A percentile compares a stretch with the other conserved stretches of the same genome.
phyloP scores from a whole-genome alignment of 257 asterid genomes.

The Solanum phureja region DNA sequence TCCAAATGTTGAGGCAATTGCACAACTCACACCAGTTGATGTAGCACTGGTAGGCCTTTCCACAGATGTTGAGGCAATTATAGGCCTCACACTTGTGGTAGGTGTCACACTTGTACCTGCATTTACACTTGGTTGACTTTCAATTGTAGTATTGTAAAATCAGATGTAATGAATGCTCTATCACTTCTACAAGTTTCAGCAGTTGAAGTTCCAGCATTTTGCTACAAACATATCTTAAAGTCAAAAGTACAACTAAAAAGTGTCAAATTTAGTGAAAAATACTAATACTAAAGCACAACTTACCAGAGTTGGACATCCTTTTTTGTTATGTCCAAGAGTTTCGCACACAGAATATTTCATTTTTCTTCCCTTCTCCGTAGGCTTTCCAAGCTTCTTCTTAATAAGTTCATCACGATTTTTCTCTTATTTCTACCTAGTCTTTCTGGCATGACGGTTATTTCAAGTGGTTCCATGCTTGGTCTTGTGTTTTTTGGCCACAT shows the following conservation, averaged over 20 bases:
- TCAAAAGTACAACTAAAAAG: background rate
- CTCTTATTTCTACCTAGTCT: background rate
- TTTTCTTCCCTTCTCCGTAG: background rate
- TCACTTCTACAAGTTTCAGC: no score
- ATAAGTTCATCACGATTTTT: background rate
- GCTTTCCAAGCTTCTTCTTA: background rate
- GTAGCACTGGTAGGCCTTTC: background rate
- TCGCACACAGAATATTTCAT: no score
- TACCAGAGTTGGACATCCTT: background rate
- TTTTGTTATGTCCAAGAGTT: background rate
- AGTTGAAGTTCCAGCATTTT: no score
- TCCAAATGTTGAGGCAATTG: background rate
- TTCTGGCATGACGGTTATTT: background rate
- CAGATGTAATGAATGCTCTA: no score
- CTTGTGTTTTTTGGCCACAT: background rate
- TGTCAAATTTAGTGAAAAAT: no score
- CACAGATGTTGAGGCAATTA: background rate
- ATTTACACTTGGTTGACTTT: no score
- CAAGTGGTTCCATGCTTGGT: background rate
- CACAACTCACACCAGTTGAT: background rate
- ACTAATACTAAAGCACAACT: background rate
- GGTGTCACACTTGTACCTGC: background rate
- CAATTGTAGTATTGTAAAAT: no score
- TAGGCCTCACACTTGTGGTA: background rate
- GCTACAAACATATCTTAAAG: no score